These are phyloP conservation scores for Paraphoma chrysanthemicola DNA, from an alignment of 2,329 filamentous ascomycete species.

Conservation along the genomic window DNA sequence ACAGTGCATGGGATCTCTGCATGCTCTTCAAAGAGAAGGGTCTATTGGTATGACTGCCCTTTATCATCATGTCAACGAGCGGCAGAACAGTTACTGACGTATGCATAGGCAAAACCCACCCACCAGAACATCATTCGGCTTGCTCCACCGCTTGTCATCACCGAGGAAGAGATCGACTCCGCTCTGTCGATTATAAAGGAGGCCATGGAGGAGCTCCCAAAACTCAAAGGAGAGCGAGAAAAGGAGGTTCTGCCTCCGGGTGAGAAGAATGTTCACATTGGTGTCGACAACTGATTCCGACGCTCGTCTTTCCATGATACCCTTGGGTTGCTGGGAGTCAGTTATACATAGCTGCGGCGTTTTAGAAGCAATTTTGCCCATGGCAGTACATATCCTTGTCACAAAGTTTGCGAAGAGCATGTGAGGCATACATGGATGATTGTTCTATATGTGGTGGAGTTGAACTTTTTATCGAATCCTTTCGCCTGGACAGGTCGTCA, in stretches of 20 bases:
- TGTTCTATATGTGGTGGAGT: too few species aligned
- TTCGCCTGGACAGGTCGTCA: too few species aligned
- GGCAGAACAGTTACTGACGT: too few species aligned
- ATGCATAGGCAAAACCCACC: conserved; percentile 86
- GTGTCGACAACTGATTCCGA: conserved; percentile 60
- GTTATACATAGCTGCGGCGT: not conserved
- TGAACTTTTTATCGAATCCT: too few species aligned
- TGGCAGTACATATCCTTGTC: not conserved
- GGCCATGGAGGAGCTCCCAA: conserved; percentile 81
- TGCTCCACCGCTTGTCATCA: conserved; percentile 95
- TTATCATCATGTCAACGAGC: too few species aligned
- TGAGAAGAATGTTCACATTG: conserved; percentile 69
- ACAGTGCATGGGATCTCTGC: conserved; percentile 95
- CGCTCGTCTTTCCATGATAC: conserved; percentile 21
- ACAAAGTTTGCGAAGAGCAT: not conserved
- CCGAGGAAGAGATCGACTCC: conserved; percentile 80
- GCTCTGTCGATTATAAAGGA: conserved; percentile 82
- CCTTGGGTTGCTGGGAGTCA: conserved; percentile 3
- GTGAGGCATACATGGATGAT: too few species aligned
- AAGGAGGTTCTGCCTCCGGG: conserved; percentile 63
- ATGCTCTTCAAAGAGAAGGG: conserved; percentile 96
- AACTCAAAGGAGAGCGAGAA: conserved; percentile 60
- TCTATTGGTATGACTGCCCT: conserved; percentile 68
- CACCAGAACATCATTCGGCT: conserved; percentile 98
- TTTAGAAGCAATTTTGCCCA: not conserved